A percentile compares a stretch with the other conserved stretches of the same genome.
These are phyloP conservation scores for Rheum nobile DNA, from an alignment of 148 eudicot species.

Conservation along the genomic window DNA sequence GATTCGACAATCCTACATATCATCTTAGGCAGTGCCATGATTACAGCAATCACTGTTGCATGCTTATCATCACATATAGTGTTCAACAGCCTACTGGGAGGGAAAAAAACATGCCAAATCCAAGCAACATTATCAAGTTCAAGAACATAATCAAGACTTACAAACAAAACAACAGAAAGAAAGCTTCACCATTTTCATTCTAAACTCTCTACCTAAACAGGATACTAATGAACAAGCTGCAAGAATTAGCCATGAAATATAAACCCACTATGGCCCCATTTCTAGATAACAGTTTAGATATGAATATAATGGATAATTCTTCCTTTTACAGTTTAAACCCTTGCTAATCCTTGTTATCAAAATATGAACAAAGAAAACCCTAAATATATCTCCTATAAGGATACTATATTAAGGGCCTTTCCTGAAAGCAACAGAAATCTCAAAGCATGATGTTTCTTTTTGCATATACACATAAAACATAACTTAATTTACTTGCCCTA, in stretches of 20 bases:
- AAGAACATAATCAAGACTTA: neutral
- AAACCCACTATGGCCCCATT: neutral
- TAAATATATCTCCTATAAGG: too few relatives aligned
- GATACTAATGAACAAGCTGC: neutral
- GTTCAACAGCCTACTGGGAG: too few relatives aligned
- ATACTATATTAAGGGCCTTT: neutral
- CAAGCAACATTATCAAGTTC: neutral
- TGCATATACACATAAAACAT: too few relatives aligned
- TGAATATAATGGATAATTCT: neutral
- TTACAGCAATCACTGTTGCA: neutral
- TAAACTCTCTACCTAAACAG: neutral
- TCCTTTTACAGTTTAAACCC: neutral
- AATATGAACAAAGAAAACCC: neutral
- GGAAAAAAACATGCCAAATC: too few relatives aligned
- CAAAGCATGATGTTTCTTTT: neutral
- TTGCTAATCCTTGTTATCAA: neutral
- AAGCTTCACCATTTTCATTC: neutral
- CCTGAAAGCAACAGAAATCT: neutral
- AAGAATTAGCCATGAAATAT: neutral
- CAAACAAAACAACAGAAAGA: neutral
- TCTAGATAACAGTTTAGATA: neutral
- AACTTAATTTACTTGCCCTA: too few relatives aligned
- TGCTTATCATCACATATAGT: too few relatives aligned
- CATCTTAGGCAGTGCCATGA: neutral
- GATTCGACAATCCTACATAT: too few relatives aligned